phyloP scores from a whole-genome alignment of 805 yeast genomes.

The Maudiozyma turicensis region DNA sequence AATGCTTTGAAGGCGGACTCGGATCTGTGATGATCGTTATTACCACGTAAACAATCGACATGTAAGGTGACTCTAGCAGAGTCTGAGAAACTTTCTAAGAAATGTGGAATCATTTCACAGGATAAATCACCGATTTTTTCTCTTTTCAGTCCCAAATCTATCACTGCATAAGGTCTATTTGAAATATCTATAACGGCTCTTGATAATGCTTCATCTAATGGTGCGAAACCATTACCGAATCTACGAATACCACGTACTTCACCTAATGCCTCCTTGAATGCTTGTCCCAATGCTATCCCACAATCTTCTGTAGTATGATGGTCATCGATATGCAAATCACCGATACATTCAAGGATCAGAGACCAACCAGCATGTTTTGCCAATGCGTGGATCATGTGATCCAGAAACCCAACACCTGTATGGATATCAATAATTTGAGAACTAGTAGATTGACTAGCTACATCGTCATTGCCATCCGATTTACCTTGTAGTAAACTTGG shows the following conservation, averaged over 20 bases:
- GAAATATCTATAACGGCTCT: slow-evolving; percentile 95
- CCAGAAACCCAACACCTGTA: slow-evolving; percentile 91
- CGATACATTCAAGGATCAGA: slow-evolving; percentile 75
- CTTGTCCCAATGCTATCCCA: slow-evolving; percentile 83
- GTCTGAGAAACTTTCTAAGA: slow-evolving; percentile 86
- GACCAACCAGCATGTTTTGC: slow-evolving; percentile 98
- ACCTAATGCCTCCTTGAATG: slow-evolving; percentile 85
- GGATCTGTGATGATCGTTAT: slow-evolving; percentile 92
- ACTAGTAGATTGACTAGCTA: slow-evolving; percentile 61
- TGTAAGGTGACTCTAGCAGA: slow-evolving; percentile 86
- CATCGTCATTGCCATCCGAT: slow-evolving; percentile 30
- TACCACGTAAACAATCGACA: slow-evolving; percentile 88
- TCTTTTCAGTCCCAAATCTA: slow-evolving; percentile 81
- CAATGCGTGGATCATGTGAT: slow-evolving; percentile 95
- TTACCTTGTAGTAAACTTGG: slow-evolving; percentile 41
- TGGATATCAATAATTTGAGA: slow-evolving; percentile 70
- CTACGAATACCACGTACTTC: slow-evolving; percentile 84
- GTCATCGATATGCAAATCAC: slow-evolving; percentile 93
- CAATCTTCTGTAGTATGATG: slow-evolving; percentile 96
- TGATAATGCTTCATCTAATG: slow-evolving; percentile 90
- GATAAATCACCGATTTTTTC: slow-evolving; percentile 89
- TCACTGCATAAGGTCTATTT: slow-evolving; percentile 84
- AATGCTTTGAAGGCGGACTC: slow-evolving; percentile 95
- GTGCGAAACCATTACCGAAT: slow-evolving; percentile 90
- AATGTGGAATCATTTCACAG: slow-evolving; percentile 98